These are phyloP conservation scores for Pyrus communis DNA, from an alignment of 306 rosid species.

Conservation along the genomic window DNA sequence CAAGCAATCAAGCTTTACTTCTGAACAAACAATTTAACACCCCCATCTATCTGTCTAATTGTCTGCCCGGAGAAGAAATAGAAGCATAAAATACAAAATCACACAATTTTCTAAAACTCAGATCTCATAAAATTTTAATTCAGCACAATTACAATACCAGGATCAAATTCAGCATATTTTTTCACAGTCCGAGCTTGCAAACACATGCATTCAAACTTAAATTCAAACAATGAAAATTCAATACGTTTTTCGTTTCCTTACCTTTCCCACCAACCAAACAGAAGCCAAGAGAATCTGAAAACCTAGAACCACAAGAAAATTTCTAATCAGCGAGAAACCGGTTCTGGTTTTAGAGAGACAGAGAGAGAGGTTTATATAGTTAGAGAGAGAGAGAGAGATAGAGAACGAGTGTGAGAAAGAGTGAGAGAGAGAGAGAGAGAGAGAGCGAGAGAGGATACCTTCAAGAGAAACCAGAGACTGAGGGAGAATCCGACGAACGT, in stretches of 20 bases:
- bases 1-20: background rate
- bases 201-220: background rate
- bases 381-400: background rate
- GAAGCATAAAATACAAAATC: background rate
- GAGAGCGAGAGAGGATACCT: background rate
- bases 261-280: background rate
- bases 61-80: background rate
- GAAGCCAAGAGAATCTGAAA: background rate
- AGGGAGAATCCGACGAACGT: background rate
- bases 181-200: background rate
- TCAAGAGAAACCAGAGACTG: background rate
- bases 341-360: background rate
- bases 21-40: background rate
- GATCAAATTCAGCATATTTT: background rate
- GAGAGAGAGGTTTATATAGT: background rate
- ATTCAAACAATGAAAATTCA: background rate
- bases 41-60: background rate
- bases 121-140: background rate
- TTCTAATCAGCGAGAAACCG: background rate
- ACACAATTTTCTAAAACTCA: background rate
- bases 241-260: background rate
- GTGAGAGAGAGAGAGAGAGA: background rate
- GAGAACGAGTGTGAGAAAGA: background rate
- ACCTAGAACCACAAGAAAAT: background rate
- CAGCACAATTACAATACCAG: background rate